Evolutionary conservation across 805 yeast genomes (phyloP).

Genomic region (Lipomyces sp.): DNA sequence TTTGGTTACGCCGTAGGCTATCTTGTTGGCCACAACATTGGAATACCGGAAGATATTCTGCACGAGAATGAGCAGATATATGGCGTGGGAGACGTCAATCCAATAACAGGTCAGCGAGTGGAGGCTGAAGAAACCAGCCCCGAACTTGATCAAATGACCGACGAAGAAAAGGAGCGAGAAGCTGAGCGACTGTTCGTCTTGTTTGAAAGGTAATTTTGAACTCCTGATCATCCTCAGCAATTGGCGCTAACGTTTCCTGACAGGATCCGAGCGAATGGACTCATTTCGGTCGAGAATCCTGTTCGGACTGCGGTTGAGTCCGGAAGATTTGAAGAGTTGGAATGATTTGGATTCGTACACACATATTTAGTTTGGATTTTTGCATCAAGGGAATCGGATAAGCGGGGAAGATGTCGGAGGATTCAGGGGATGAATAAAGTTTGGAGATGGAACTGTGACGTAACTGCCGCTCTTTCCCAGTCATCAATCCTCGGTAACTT

Average conservation of each 20-base stretch:
- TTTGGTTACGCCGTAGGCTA: slow-evolving; percentile 35
- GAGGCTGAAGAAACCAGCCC: slow-evolving; percentile 5
- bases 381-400: not conserved
- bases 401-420: not conserved
- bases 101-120: slow-evolving; percentile 35
- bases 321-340: slow-evolving; percentile 13
- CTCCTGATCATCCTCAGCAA: not conserved
- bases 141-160: slow-evolving; percentile 37
- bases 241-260: not conserved
- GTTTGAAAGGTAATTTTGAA: slow-evolving; percentile 38
- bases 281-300: slow-evolving; percentile 44
- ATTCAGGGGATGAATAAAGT: not conserved
- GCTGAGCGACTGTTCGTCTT: slow-evolving; percentile 45
- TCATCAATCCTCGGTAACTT: not conserved
- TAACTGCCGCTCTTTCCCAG: not conserved
- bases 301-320: slow-evolving; percentile 37
- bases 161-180: slow-evolving; percentile 45
- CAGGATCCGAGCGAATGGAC: slow-evolving; percentile 35
- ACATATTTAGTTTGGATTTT: too few species aligned
- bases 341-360: too few species aligned
- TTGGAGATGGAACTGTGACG: too few species aligned
- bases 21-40: slow-evolving; percentile 27
- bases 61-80: not conserved
- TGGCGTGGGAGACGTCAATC: slow-evolving; percentile 19
- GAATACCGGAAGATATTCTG: slow-evolving; percentile 22